Base-by-base conservation (phyloP, 441 rosid genomes). In the Croton setiger region DNA sequence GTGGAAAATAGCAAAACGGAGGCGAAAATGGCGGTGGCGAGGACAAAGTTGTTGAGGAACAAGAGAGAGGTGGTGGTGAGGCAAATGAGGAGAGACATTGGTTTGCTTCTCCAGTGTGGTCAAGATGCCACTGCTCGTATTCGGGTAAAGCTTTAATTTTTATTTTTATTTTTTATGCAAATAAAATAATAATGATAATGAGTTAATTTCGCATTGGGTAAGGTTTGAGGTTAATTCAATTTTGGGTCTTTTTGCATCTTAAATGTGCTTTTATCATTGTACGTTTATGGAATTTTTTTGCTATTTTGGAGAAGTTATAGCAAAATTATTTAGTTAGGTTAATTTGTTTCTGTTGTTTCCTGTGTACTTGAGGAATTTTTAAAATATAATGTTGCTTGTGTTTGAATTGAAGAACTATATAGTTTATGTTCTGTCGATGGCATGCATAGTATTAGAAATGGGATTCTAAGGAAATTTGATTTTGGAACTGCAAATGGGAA, bases 71-170 rank as follows among this genome's bases (percentile, higher is more conserved):
- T 79, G 49, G 90, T 87, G 70, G 92, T 91, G 73, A 84, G 79
- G 88, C 98, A 91, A 67, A 91, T 91, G 97, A 85, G 91, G 67
- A 91, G 92, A 36, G 97, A 91, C 83, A 87, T 93, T 55, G 97
- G 96, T 3, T 61, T 88, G 83, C 97, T 93, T 74, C 90, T 91
- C 37, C 85, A 89, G 74, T 88, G 97, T n/a, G 88, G 96, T 77
- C 93, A 91, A 75, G 98, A 93, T 20, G 90, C 86, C 74, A 93
- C 97, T 13, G 98, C 97, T 82, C 88, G 97, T 60, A 85, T 93
- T 72, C 83, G 98, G 86, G 98, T 93, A 80, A 11, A 3, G 73
- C 13, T 44, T 37, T 21, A 21, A 18, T 18, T 53, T 53, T 53
- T 53, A 8, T 20, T 5, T 17, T 37, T n/a, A n/a, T n/a, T n/a